phyloP scores from a whole-genome alignment of 2,329 filamentous ascomycete species.

The Clarireedia monteithiana region DNA sequence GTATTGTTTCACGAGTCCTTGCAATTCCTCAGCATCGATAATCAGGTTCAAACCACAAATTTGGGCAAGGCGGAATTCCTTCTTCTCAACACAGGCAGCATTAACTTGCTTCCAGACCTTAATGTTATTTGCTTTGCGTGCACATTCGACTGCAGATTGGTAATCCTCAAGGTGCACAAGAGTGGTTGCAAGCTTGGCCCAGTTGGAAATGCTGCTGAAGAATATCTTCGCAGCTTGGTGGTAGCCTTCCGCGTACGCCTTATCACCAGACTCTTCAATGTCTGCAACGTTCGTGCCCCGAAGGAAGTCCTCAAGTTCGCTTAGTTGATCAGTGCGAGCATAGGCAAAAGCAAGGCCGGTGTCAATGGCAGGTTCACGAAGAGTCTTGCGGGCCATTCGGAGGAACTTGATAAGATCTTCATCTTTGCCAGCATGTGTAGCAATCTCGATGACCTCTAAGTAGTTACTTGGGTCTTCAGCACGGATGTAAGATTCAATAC shows the following conservation, averaged over 20 bases:
- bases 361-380: constrained; percentile 88
- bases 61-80: constrained; percentile 96
- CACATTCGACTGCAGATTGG: constrained; percentile 94
- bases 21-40: constrained; percentile 90
- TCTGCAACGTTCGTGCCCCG: constrained; percentile 90
- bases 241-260: constrained; percentile 89
- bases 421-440: constrained; percentile 92
- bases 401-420: constrained; percentile 95
- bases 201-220: constrained; percentile 97
- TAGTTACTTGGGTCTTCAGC: constrained; percentile 91
- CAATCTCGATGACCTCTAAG: constrained; percentile 90
- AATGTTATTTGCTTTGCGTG: constrained; percentile 97
- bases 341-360: constrained; percentile 91
- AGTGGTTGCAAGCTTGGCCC: constrained; percentile 96
- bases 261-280: constrained; percentile 94
- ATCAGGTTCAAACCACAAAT: constrained; percentile 98
- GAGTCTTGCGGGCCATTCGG: constrained; percentile 93
- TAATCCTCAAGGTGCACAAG: constrained; percentile 96
- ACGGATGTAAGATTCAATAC: constrained; percentile 95
- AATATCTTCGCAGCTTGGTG: constrained; percentile 98
- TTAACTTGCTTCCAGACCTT: constrained; percentile 99
- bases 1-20: constrained; percentile 91
- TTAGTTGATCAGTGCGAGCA: constrained; percentile 82
- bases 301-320: constrained; percentile 94
- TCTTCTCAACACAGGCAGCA: constrained; percentile 91